These are phyloP conservation scores for Hymenoscyphus occultus DNA, from an alignment of 2,329 filamentous ascomycete genomes.

Conservation along the genomic window DNA sequence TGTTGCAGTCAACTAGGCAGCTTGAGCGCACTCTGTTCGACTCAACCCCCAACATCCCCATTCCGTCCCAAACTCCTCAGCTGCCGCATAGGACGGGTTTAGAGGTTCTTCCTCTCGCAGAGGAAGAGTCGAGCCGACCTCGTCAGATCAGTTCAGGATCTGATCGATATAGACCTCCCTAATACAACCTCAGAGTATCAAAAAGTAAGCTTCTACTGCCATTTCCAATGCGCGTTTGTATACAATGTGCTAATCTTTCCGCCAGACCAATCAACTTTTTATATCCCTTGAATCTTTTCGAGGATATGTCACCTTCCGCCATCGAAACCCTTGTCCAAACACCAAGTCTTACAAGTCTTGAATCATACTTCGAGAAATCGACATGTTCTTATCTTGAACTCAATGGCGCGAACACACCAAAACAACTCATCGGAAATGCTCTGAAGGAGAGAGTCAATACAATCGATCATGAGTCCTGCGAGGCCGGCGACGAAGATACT, in stretches of 20 bases:
- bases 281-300: slow-evolving; percentile 25
- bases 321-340: slow-evolving; percentile 49
- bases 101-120: slow-evolving; percentile 98
- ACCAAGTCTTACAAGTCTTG: slow-evolving; percentile 32
- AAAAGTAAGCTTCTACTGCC: slow-evolving; percentile 18
- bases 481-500: slow-evolving; percentile 90
- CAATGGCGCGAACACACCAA: slow-evolving; percentile 47
- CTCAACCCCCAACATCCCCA: slow-evolving; percentile 47
- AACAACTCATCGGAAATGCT: slow-evolving; percentile 81
- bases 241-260: not conserved
- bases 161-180: slow-evolving; percentile 93
- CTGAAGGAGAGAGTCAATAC: slow-evolving; percentile 79
- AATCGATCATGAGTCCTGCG: slow-evolving; percentile 84
- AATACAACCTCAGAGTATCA: slow-evolving; percentile 52
- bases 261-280: slow-evolving; percentile 7
- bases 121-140: slow-evolving; percentile 99
- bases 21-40: slow-evolving; percentile 51
- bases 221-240: slow-evolving; percentile 4
- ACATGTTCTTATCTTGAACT: slow-evolving; percentile 30
- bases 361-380: slow-evolving; percentile 32
- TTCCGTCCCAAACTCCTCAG: slow-evolving; percentile 67
- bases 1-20: slow-evolving; percentile 47
- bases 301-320: slow-evolving; percentile 67
- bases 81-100: slow-evolving; percentile 99
- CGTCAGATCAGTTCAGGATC: slow-evolving; percentile 87